Evolutionary conservation across 176 grass and related monocot genomes (phyloP).

Genomic region (Dactylis glomerata): DNA sequence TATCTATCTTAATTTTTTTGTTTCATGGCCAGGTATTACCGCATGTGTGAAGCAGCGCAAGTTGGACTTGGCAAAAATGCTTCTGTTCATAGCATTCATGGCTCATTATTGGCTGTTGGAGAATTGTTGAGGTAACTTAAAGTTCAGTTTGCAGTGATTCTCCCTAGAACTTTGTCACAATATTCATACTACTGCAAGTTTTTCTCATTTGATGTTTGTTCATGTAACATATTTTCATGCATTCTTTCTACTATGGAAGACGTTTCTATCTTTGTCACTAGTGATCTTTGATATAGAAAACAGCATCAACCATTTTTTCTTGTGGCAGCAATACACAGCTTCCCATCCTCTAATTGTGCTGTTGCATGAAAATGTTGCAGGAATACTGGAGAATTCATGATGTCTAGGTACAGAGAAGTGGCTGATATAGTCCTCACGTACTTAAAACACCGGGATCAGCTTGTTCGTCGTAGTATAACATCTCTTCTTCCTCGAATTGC

Average conservation of each 20-base stretch:
- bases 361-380: conserved; percentile 43
- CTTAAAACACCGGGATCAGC: conserved; percentile 80
- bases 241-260: conserved; percentile 24
- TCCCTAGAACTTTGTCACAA: background rate
- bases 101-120: conserved; percentile 92
- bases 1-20: conserved; percentile 19
- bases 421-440: conserved; percentile 97
- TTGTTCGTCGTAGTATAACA: conserved; percentile 98
- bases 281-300: background rate
- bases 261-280: conserved; percentile 1
- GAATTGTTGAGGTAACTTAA: conserved; percentile 81
- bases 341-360: conserved; percentile 23
- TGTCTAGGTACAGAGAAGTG: conserved; percentile 99
- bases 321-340: conserved; percentile 9
- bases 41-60: conserved; percentile 98
- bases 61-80: conserved; percentile 93
- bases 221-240: background rate
- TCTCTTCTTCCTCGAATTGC: conserved; percentile 99
- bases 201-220: conserved; percentile 19
- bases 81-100: conserved; percentile 98
- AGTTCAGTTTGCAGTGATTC: background rate
- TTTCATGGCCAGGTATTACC: conserved; percentile 72
- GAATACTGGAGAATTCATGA: conserved; percentile 99
- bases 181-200: background rate
- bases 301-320: background rate